Base-by-base conservation (phyloP, 805 yeast species). In the Ogataea nitratoaversa region DNA sequence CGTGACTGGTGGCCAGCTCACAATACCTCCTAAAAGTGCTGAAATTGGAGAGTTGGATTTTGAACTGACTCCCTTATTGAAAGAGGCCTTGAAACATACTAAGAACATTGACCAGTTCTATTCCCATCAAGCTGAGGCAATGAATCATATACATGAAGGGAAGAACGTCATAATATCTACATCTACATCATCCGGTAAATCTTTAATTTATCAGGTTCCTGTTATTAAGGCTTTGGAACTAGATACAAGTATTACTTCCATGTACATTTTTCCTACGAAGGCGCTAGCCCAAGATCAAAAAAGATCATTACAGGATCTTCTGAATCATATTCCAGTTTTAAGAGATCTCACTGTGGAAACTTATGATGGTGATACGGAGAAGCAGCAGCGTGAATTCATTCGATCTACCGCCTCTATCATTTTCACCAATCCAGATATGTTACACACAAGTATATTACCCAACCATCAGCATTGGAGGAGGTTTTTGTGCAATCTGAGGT, bases 251-350 rank as follows among this genome's bases (percentile, higher is more conserved):
- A 52, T 74, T 4, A 85, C 95, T 0, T 84, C 96, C 8, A 69
- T 95, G 68, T 89, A 84, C 52, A 80, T 93, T 11, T 93, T 93
- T 53, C 99, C 99, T 2, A 93, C 99, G 0, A 93, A 93, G 56
- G 99, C 99, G 0, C 68, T 93, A 37, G 98, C 99, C 0, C 99
- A 93, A 56, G 99, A 93, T 67, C 99, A 93, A 61, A 82, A 82
- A 53, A 68, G 95, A 47, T 79, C 95, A n/a, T 65, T 93, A 40
- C 71, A 72, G 36, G 79, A 74, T 18, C 62, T 84, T 9, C 62
- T 83, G 32, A 62, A 70, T 5, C 63, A 63, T 28, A 71, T 85
- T 36, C 77, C 79, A 0, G 62, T 63, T 11, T 49, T 70, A 2
- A 53, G 60, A 3, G 66, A 67, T 14, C 65, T 81, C 1, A 59